A percentile compares a stretch with the other conserved stretches of the same genome.
Evolutionary conservation across 2,329 filamentous ascomycete genomes (phyloP).

Genomic region (Paramyrothecium roridum): DNA sequence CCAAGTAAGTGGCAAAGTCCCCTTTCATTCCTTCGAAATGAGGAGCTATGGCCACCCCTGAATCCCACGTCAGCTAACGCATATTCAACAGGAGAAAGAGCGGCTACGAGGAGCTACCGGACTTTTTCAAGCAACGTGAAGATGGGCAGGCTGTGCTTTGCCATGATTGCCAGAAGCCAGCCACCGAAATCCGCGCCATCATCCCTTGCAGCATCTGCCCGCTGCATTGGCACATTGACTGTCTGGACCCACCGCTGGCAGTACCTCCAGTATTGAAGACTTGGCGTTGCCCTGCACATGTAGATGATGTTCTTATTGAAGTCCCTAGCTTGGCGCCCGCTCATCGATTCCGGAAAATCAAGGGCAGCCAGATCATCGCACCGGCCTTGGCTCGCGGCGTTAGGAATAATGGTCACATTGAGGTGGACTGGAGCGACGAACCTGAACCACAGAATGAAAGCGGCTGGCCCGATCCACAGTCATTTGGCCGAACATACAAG

Average conservation of each 20-base stretch:
- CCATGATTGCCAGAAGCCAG: conserved; percentile 67
- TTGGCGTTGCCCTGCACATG: conserved; percentile 88
- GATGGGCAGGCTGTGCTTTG: conserved; percentile 78
- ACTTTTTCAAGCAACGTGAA: conserved; percentile 68
- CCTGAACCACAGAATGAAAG: conserved; percentile 52
- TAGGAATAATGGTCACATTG: conserved; percentile 68
- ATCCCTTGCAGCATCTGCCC: conserved; percentile 83
- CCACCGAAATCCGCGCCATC: conserved; percentile 62
- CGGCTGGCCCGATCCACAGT: conserved; percentile 55
- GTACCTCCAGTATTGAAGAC: conserved; percentile 72
- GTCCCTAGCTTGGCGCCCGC: conserved; percentile 58
- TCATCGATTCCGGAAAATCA: conserved; percentile 60
- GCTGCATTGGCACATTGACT: conserved; percentile 88
- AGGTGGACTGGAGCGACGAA: conserved; percentile 60
- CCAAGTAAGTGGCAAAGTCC: conserved; percentile 52
- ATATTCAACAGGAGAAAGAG: conserved; percentile 41
- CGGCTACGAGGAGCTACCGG: conserved; percentile 59
- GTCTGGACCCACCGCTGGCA: conserved; percentile 78
- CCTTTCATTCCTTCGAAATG: neutral
- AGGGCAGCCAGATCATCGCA: conserved; percentile 47
- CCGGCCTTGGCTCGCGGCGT: conserved; percentile 61
- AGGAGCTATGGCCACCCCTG: neutral
- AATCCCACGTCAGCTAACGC: conserved; percentile 22
- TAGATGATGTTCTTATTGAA: conserved; percentile 68
- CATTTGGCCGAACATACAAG: conserved; percentile 63